Conservation (phyloP, 371 early-diverging fungal species). For the Mortierella sp. region DNA sequence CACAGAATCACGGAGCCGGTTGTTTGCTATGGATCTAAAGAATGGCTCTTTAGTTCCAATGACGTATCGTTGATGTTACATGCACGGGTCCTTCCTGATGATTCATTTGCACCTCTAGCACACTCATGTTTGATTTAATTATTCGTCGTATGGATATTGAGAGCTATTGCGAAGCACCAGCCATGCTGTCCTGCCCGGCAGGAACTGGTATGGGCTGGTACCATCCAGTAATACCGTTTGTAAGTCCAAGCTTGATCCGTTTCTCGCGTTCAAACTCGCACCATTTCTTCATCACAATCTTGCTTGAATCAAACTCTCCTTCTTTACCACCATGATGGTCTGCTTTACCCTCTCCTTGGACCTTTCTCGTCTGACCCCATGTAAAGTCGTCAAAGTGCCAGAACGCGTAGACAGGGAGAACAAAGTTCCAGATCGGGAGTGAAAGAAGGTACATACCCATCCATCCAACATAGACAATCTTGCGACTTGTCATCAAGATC, state of each 20-base stretch:
- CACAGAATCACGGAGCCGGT: too few relatives aligned
- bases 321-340: conserved; percentile 57
- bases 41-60: too few relatives aligned
- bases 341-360: conserved; percentile 74
- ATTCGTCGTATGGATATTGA: too few relatives aligned
- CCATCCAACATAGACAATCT: conserved; percentile 94
- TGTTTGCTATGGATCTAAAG: too few relatives aligned
- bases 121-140: too few relatives aligned
- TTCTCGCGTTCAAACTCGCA: conserved; percentile 58
- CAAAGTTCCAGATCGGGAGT: conserved; percentile 95
- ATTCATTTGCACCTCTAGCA: too few relatives aligned
- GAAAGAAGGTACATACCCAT: conserved; percentile 93
- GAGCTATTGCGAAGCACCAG: too few relatives aligned
- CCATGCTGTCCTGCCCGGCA: too few relatives aligned
- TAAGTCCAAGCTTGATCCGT: conserved; percentile 42
- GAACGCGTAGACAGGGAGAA: conserved; percentile 97
- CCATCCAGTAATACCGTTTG: conserved; percentile 47
- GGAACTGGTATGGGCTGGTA: conserved; percentile 29
- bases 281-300: conserved; percentile 70
- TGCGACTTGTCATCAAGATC: conserved; percentile 87
- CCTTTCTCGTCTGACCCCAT: conserved; percentile 97
- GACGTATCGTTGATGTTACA: too few relatives aligned
- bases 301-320: conserved; percentile 68
- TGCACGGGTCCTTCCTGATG: too few relatives aligned
- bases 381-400: conserved; percentile 99